Evolutionary conservation across 176 grass and related monocot genomes (phyloP), one percentile per base, ranked within the genome.

Genomic region (Cymbopogon citratus): DNA sequence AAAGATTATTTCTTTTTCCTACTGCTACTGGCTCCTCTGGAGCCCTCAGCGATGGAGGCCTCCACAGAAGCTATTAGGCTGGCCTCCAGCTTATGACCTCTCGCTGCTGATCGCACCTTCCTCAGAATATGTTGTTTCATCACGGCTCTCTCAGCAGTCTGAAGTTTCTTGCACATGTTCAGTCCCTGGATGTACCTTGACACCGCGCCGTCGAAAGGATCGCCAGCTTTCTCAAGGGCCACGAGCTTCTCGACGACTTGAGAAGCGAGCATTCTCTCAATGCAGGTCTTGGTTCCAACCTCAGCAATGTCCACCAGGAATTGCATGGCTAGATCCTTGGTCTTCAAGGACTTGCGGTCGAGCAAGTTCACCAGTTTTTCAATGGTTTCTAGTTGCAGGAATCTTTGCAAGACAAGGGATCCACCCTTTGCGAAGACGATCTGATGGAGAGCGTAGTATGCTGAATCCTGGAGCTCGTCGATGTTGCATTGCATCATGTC

Each of bases 41-140:
- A 63, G 77, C 84, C 65, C 80, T 92, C 88, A 49, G 76, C 78
- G 66, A 91, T 60, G 72, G 35, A 87, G 74, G 77, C 68, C 72
- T 92, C 90, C 18, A 88, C 73, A 29, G 90, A 90, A 18, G 83
- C 93, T 33, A 92, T 15, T 29, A 95, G 63, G 63, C 75, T 79
- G 54, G 73, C 65, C 46, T 88, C 82, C 46, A 95, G 65, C 41
- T 90, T 14, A 84, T 84, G 87, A 39, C 90, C 85, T 86, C 71
- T 92, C 57, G 66, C 65, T 19, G 83, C 82, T 2, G 79, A 75
- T 57, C 85, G 90, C 29, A 92, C 90, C 87, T 95, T 86, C 77
- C 90, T 88, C 68, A 86, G 31, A 64, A 92, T 91, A 24, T 95
- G 93, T n/a, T 90, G 85, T 63, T 92, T 95, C 90, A 92, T 92